A percentile compares a stretch with the other conserved stretches of the same genome.
phyloP scores from a whole-genome alignment of 2,329 filamentous ascomycete species.

The Colletotrichum coccodes region DNA sequence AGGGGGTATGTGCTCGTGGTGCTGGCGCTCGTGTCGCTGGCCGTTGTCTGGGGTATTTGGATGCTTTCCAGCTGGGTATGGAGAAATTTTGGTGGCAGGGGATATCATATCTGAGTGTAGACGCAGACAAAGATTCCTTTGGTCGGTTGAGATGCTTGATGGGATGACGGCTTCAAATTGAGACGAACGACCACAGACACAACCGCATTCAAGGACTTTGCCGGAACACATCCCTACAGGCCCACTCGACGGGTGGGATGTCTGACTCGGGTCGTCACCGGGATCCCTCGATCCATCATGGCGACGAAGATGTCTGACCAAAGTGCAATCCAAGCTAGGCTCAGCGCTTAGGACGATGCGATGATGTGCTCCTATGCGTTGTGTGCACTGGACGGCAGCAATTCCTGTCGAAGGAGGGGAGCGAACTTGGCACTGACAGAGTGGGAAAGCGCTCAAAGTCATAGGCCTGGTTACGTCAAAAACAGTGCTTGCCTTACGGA shows the following conservation, averaged over 20 bases:
- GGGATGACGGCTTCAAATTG: conserved; percentile 2
- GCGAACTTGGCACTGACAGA: not conserved
- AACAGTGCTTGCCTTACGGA: not conserved
- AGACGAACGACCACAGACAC: conserved; percentile 3
- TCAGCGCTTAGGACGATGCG: no score
- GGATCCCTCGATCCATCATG: not conserved
- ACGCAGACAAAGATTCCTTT: not conserved
- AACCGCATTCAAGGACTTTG: not conserved
- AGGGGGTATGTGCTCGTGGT: conserved; percentile 62
- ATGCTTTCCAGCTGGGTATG: conserved; percentile 12
- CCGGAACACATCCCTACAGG: not conserved
- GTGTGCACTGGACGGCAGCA: not conserved
- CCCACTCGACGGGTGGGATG: not conserved
- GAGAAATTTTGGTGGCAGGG: not conserved
- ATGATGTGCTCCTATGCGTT: not conserved
- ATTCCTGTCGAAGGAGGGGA: no score
- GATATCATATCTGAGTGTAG: not conserved
- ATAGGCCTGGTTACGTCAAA: not conserved
- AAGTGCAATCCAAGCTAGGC: not conserved
- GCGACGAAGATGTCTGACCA: not conserved
- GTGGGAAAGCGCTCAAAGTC: no score
- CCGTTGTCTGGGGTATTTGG: conserved; percentile 42
- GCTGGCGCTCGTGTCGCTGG: conserved; percentile 51
- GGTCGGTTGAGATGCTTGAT: not conserved
- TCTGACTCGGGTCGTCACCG: not conserved